Base-by-base conservation (phyloP, 228 moss, liverwort and hornwort genomes). In the Sphagnum fallax region DNA sequence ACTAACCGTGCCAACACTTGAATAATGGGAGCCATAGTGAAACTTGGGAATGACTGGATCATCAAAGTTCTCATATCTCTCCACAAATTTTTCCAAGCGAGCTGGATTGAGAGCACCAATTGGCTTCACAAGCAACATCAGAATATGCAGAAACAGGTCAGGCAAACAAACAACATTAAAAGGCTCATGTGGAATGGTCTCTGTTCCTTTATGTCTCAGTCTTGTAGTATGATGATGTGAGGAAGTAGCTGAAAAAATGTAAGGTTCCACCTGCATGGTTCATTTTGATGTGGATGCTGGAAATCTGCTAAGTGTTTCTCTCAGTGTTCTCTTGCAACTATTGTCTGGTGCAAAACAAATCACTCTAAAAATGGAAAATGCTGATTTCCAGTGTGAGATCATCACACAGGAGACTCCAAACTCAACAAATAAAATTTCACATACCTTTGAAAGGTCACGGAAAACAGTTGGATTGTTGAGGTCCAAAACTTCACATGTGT, bases 1-100 rank as follows among this genome's bases (percentile, higher is more conserved):
- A 88, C 94, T 66, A 55, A 94, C 94, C 82, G 91, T 91, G 83
- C 89, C 91, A 74, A 91, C 94, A 80, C 91, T 94, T 64, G 94
- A 91, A 75, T 94, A 94, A 74, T 94, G 94, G 18, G 94, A 94
- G 64, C 91, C 91, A 69, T 89, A 94, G 72, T 94, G 91, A 65
- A 91, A 94, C 74, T 91, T 94, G 3, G 94, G 94, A 77, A 94
- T 91, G 50, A 91, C 72, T 69, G 94, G 91, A 80, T 94, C 91
- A 18, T 94, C 88, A 70, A 91, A 91, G 71, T 84, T 94, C 49
- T 94, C 89, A 66, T 89, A 94, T 89, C 91, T 84, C 72, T 94
- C 94, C 71, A 89, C 66, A 67, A 86, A 91, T 57, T 89, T 94
- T 79, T 91, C 88, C 78, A 90, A 72, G 32, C 94, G 91, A 64